Base-by-base conservation (phyloP, 2,329 filamentous ascomycete genomes). In the Ophiobolus disseminans region DNA sequence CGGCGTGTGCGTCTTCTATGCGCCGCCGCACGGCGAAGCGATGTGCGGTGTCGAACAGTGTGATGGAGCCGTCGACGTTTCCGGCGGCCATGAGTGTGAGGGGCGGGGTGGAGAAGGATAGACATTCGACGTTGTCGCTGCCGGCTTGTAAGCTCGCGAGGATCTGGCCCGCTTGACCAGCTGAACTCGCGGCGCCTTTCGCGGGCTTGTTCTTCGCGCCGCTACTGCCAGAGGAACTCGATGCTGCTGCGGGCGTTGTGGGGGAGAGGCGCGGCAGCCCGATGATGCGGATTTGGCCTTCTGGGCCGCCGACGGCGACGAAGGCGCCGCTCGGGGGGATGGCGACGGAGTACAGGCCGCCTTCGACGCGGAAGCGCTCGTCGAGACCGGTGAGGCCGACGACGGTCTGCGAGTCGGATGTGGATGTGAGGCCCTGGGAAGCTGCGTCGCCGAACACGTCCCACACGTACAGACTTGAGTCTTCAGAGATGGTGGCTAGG, bases 311-410 rank as follows among this genome's bases (percentile, higher is more conserved):
- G 0, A 91, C 90, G 0, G 90, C 93, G 1, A 91, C 85, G 55
- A 96, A 88, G 0, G 87, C 79, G 30, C 90, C 89, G 13, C 84
- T 86, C 0, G 92, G 91, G 5, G 93, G 88, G 57, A 97, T 79
- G 14, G 90, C 91, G 26, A 97, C 84, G 30, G 88, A 91, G 81
- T 91, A 97, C 1, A 99, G 80, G 0, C 94, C 94, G 19, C 93
- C 94, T 49, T 96, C 90, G 40, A 97, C 89, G 23, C 85, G 86
- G 76, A 99, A 99, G 37, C 94, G 86, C 77, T 96, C 90, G 75
- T 99, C 94, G 11, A 85, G 81, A 0, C 82, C 82, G 1, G 89
- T 96, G 36, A 97, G 80, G 0, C 85, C 86, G 5, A 97, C 84
- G 10, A 92, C 86, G 0, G 90, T 79, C 57, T 86, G 84, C 11